phyloP scores from a whole-genome alignment of 2,329 filamentous ascomycete genomes.

The Neofusicoccum laricinum region DNA sequence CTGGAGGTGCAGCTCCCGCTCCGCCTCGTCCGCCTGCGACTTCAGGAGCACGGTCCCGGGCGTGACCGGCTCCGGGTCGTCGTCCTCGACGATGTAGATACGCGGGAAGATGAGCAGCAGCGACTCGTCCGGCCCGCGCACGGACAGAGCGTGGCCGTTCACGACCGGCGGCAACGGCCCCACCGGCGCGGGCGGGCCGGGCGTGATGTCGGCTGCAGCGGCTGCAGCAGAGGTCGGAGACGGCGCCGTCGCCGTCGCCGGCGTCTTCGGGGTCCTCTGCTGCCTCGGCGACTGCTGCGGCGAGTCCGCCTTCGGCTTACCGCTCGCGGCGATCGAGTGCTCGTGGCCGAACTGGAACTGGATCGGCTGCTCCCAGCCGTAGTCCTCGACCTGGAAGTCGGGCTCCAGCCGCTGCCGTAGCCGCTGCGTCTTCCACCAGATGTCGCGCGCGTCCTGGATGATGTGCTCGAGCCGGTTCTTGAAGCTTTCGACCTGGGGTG shows the following conservation, averaged over 20 bases:
- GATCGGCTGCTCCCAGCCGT: constrained; percentile 8
- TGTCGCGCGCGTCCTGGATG: constrained; percentile 3
- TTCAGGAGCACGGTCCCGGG: neutral
- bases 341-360: constrained; percentile 2
- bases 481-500: neutral
- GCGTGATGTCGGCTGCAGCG: neutral
- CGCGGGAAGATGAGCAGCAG: constrained; percentile 10
- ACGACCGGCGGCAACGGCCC: too few relatives aligned
- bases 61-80: constrained; percentile 7
- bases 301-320: neutral
- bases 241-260: neutral
- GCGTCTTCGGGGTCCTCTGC: neutral
- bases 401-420: constrained; percentile 10
- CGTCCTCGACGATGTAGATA: constrained; percentile 13
- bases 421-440: constrained; percentile 9
- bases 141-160: neutral
- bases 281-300: neutral
- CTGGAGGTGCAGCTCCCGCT: neutral
- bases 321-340: neutral
- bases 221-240: neutral
- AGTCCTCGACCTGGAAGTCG: constrained; percentile 14
- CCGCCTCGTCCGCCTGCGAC: neutral
- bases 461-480: neutral
- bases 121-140: neutral
- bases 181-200: neutral